A percentile compares a stretch with the other conserved stretches of the same genome.
Conservation (phyloP, 306 rosid genomes). For the Sphenostylis stenocarpa region DNA sequence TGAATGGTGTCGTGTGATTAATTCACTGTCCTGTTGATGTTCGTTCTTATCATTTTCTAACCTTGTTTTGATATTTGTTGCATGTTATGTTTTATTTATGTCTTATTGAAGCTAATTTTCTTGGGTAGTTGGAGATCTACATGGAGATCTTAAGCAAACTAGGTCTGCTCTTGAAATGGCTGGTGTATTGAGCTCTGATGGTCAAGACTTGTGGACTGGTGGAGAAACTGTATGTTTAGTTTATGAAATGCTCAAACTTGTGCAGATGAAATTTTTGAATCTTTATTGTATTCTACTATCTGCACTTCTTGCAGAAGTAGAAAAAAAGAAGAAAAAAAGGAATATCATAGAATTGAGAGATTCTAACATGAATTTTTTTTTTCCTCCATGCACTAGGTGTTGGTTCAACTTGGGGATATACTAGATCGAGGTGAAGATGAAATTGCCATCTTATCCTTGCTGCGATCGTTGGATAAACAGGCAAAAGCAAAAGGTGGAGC, state of each 20-base stretch:
- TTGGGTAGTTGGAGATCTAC: conserved; percentile 84
- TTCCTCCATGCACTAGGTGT: conserved; percentile 48
- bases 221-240: conserved; percentile 67
- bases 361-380: not conserved
- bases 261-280: not conserved
- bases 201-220: conserved; percentile 81
- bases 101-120: conserved; percentile 23
- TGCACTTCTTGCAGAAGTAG: not conserved
- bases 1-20: conserved; percentile 10
- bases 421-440: conserved; percentile 97
- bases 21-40: conserved; percentile 9
- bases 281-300: not conserved
- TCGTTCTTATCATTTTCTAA: conserved; percentile 5
- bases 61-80: not conserved
- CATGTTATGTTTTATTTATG: not conserved
- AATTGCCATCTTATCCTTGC: conserved; percentile 86
- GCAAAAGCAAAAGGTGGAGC: conserved; percentile 92
- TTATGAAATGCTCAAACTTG: conserved; percentile 11
- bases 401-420: conserved; percentile 94
- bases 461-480: conserved; percentile 77
- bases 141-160: conserved; percentile 87
- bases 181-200: conserved; percentile 81
- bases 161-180: conserved; percentile 89
- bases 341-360: not conserved
- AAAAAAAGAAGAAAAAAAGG: not conserved